Evolutionary conservation across 441 rosid species (phyloP).

Genomic region (Bocquillonia castaneifolia): DNA sequence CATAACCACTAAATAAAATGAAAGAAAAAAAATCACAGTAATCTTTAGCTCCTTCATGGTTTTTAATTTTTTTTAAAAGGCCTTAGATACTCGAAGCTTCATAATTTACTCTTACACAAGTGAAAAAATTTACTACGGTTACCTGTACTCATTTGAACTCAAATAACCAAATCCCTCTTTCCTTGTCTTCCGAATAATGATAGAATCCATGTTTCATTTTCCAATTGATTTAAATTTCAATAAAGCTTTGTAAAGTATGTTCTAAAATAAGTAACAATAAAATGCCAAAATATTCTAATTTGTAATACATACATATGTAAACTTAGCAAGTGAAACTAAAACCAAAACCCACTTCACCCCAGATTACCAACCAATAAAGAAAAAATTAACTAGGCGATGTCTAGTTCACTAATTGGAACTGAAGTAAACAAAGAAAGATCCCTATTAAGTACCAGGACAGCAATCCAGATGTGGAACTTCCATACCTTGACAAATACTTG

Average conservation of each 20-base stretch:
- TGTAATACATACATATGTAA: neutral
- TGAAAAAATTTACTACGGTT: neutral
- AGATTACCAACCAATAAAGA: neutral
- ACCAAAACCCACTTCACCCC: neutral
- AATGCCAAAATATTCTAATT: too few relatives aligned
- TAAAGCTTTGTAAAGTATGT: neutral
- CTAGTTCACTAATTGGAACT: neutral
- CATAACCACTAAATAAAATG: too few relatives aligned
- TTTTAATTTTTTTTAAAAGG: too few relatives aligned
- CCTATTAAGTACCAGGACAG: neutral
- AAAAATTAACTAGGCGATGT: neutral
- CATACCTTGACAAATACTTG: conserved; percentile 94
- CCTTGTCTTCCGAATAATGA: neutral
- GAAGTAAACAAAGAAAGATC: neutral
- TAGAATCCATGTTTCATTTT: neutral
- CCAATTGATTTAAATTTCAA: neutral
- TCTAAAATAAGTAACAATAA: neutral
- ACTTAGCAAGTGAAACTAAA: neutral
- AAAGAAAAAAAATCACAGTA: too few relatives aligned
- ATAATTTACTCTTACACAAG: neutral
- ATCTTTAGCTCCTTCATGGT: too few relatives aligned
- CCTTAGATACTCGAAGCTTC: too few relatives aligned
- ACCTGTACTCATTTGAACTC: neutral
- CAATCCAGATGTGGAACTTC: neutral
- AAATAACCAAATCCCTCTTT: neutral